phyloP scores from a whole-genome alignment of 2,329 filamentous ascomycete genomes.

The Colletotrichum shisoi region DNA sequence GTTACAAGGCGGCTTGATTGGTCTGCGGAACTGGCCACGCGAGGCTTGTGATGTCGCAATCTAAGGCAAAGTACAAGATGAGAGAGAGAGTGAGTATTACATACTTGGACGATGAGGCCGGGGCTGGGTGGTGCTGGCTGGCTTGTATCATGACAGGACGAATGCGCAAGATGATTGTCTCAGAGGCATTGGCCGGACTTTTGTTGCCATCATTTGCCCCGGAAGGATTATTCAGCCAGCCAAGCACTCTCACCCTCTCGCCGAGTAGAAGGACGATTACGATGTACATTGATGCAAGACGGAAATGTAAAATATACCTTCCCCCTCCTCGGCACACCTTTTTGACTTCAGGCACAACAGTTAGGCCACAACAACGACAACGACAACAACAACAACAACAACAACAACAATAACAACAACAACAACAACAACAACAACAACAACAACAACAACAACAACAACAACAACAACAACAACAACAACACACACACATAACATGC shows the following conservation, averaged over 20 bases:
- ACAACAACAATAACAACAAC: slow-evolving; percentile 6
- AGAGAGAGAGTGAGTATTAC: not conserved
- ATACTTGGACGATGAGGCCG: not conserved
- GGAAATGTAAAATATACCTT: not conserved
- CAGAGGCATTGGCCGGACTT: slow-evolving; percentile 28
- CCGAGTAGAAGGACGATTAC: not conserved
- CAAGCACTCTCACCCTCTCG: not conserved
- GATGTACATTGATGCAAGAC: slow-evolving; percentile 2
- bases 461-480: slow-evolving; percentile 1
- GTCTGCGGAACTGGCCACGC: slow-evolving; percentile 34
- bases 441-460: slow-evolving; percentile 14
- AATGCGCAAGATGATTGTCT: slow-evolving; percentile 34
- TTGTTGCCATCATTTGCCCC: not conserved
- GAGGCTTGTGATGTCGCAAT: slow-evolving; percentile 37
- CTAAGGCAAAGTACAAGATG: slow-evolving; percentile 27
- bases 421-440: slow-evolving; percentile 4
- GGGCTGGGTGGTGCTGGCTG: slow-evolving; percentile 15
- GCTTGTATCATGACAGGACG: slow-evolving; percentile 22
- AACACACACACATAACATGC: not conserved
- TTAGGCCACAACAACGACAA: slow-evolving; percentile 8
- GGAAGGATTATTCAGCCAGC: not conserved
- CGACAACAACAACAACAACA: slow-evolving; percentile 14
- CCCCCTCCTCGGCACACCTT: not conserved
- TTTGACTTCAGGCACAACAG: slow-evolving; percentile 9
- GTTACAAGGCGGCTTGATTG: not conserved